Base-by-base conservation (phyloP, 768 basidiomycete genomes). In the Rhodocollybia butyracea region DNA sequence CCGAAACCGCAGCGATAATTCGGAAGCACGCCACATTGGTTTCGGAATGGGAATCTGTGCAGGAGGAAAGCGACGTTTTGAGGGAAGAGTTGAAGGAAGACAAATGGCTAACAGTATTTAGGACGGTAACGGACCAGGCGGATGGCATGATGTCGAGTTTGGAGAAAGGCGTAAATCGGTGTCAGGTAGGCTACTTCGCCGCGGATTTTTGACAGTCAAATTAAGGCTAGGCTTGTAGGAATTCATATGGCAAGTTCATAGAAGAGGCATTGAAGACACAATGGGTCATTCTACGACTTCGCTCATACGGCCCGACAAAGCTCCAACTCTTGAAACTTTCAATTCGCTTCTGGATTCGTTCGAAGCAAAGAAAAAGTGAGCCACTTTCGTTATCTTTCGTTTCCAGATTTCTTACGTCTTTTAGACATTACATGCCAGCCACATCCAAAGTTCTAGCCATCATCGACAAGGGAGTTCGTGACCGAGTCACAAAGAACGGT, bases 61-160 rank as follows among this genome's bases (percentile, higher is more conserved):
- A 88, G 66, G 82, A 83, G 53, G 89, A 93, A 63, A 89, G 87
- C 53, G 86, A 89, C 41, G 83, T 87, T 26, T 71, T 98, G 56
- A 78, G 88, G 59, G 93, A 95, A 64, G 97, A 99, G 70, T 76
- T 98, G 60, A 94, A 91, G 72, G 96, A 98, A 70, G 96, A 98
- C 71, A 95, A 95, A 63, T 97, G 93, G 92, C 78, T 98, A 63
- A 89, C 89, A 11, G 91, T 98, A 21, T 98, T 98, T 71, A 82
- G 94, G 60, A 95, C 91, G 5, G 91, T 94, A 55, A 86, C 92
- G 40, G 89, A 94, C 64, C 95, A 98, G 68, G 95, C 96, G 40
- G 92, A 94, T 67, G 93, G 92, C 24, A 97, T 98, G 96, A 96
- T 98, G 93, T 84, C 84, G 27, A 91, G 91, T 64, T 73, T 99